Conservation (phyloP, 129 eudicot species). For the Sambucus nigra region DNA sequence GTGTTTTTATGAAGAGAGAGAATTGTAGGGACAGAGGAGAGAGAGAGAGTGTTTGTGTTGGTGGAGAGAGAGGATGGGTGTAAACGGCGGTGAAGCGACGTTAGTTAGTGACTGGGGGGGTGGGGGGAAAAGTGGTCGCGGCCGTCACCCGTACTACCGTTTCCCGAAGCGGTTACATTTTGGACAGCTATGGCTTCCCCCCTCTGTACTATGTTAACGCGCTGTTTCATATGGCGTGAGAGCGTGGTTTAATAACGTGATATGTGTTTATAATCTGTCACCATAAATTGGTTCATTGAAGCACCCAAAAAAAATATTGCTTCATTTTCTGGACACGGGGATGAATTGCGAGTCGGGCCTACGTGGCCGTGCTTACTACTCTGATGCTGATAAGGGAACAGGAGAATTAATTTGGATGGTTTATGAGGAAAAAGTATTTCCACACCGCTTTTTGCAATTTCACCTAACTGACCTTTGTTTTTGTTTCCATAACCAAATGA, state of each 20-base stretch:
- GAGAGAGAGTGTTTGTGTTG: not conserved
- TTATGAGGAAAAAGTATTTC: constrained; percentile 10
- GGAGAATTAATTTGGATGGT: constrained; percentile 7
- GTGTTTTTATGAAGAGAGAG: constrained; percentile 41
- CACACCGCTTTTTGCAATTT: not conserved
- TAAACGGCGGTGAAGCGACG: constrained; percentile 80
- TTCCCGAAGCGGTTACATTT: constrained; percentile 26
- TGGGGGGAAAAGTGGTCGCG: constrained; percentile 26
- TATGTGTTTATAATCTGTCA: too few species aligned
- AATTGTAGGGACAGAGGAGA: not conserved
- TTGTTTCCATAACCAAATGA: not conserved
- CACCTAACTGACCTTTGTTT: not conserved
- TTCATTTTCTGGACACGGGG: not conserved
- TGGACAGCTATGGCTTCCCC: not conserved
- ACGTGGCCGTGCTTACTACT: constrained; percentile 13
- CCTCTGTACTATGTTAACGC: not conserved
- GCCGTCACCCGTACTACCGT: constrained; percentile 63
- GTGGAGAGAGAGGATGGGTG: not conserved
- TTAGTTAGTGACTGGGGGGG: constrained; percentile 24
- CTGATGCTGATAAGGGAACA: constrained; percentile 13
- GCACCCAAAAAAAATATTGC: too few species aligned
- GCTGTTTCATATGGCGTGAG: not conserved
- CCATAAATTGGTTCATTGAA: too few species aligned
- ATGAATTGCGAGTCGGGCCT: not conserved
- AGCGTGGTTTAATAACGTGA: too few species aligned